These are phyloP conservation scores for Scheffersomyces coipomensis DNA, from an alignment of 805 yeast genomes.

Conservation along the genomic window DNA sequence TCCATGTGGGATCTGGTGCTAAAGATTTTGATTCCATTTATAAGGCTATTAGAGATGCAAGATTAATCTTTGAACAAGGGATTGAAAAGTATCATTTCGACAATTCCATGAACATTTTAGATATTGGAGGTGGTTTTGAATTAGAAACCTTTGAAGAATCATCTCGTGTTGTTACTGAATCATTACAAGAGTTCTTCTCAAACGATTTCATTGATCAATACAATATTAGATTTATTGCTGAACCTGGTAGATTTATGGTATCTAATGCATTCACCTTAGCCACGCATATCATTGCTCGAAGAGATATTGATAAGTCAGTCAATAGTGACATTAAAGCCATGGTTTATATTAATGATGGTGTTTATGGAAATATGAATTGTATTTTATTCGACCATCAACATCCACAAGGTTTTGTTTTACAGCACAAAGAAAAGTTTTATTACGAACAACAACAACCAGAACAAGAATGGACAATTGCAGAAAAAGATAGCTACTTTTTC, in stretches of 20 bases:
- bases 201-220: conserved; percentile 18
- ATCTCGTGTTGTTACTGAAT: conserved; percentile 52
- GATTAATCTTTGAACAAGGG: conserved; percentile 63
- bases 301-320: conserved; percentile 35
- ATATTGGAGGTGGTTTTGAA: conserved; percentile 93
- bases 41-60: conserved; percentile 73
- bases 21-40: conserved; percentile 63
- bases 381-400: conserved; percentile 88
- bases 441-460: conserved; percentile 21
- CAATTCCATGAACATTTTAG: conserved; percentile 55
- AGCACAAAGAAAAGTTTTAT: conserved; percentile 48
- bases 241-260: conserved; percentile 90
- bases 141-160: conserved; percentile 58
- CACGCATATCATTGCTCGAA: conserved; percentile 80
- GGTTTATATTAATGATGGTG: conserved; percentile 92
- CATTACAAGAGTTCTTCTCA: conserved; percentile 65
- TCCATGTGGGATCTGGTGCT: conserved; percentile 96
- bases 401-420: conserved; percentile 67
- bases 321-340: conserved; percentile 45
- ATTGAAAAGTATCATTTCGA: conserved; percentile 9
- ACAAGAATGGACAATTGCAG: conserved; percentile 12
- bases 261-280: conserved; percentile 85
- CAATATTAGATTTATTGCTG: conserved; percentile 65
- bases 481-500: conserved; percentile 32
- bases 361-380: conserved; percentile 93